Evolutionary conservation across 306 rosid species (phyloP), one percentile per base, ranked within the genome.

Genomic region (Casuarina glauca): DNA sequence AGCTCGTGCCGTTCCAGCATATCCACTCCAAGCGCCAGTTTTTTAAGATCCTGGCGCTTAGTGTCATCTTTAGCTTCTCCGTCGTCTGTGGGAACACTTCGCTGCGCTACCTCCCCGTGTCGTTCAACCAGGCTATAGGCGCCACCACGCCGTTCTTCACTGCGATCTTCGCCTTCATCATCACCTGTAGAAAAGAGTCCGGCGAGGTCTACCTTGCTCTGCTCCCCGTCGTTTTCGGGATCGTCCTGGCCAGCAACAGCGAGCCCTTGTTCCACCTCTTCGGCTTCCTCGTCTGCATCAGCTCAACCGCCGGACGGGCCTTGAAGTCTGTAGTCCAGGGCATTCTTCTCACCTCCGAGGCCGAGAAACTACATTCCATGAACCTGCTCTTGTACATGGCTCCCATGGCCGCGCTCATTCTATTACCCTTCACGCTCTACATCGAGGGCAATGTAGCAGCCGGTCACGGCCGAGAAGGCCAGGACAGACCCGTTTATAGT

Each of bases 101-200:
- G 0, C 86, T 94, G 26, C 87, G 95, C 60, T 94, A 94, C 87
- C 82, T 94, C 35, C 98, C 97, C 0, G 87, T 94, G 3, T 94
- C 98, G 1, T 92, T 94, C 58, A 94, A 94, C 82, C 98, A 94
- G 46, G 98, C 98, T 0, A 87, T 94, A 62, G 97, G 98, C 12
- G 98, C 98, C 1, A 94, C 98, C 0, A 93, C 97, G 0, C 98
- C 98, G 0, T 94, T 94, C 39, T 94, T 94, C 82, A 94, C 98
- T 0, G 98, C 97, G 0, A 79, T 94, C 12, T 90, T 94, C 57
- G 97, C 98, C 0, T 94, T 86, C 71, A 0, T 92, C 0, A 90
- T 94, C 26, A 94, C 93, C 3, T 92, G 97, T 41, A 92, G 88
- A 70, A 90, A 88, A 7, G 98, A 94, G 57, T 74, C 93, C 0